phyloP scores from a whole-genome alignment of 2,329 filamentous ascomycete genomes.

The Alternaria metachromatica region DNA sequence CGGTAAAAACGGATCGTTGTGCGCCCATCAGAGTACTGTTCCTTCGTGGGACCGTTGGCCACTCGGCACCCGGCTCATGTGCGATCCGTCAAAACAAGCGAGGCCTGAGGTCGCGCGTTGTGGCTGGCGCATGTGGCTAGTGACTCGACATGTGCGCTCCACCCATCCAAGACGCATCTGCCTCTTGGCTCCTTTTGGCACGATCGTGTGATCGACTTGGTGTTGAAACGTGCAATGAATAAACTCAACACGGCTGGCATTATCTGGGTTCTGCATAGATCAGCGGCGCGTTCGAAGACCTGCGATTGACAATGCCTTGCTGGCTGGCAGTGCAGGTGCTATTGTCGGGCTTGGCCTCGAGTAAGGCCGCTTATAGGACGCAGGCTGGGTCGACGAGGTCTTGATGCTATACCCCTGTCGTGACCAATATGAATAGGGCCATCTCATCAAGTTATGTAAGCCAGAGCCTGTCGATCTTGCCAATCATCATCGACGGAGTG shows the following conservation, averaged over 20 bases:
- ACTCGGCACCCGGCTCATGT: background rate
- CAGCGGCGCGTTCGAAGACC: background rate
- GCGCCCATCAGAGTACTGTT: background rate
- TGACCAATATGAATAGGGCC: constrained; percentile 10
- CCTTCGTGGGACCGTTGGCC: background rate
- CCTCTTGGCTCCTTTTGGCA: constrained; percentile 2
- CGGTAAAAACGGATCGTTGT: background rate
- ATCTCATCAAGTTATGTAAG: constrained; percentile 7
- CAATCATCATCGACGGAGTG: background rate
- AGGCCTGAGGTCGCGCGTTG: background rate
- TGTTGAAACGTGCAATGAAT: background rate
- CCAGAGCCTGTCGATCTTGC: constrained; percentile 2
- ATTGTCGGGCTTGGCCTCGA: background rate
- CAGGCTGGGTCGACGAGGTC: constrained; percentile 1
- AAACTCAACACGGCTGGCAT: background rate
- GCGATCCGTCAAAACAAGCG: background rate
- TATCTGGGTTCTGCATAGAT: background rate
- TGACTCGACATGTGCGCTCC: background rate
- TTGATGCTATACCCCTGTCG: constrained; percentile 5
- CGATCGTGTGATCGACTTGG: background rate
- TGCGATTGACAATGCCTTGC: background rate
- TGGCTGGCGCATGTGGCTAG: background rate
- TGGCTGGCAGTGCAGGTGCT: background rate
- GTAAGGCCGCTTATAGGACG: constrained; percentile 9
- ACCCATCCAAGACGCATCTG: background rate